These are phyloP conservation scores for Xylaria sp. DNA, from an alignment of 2,329 filamentous ascomycete genomes.

Conservation along the genomic window DNA sequence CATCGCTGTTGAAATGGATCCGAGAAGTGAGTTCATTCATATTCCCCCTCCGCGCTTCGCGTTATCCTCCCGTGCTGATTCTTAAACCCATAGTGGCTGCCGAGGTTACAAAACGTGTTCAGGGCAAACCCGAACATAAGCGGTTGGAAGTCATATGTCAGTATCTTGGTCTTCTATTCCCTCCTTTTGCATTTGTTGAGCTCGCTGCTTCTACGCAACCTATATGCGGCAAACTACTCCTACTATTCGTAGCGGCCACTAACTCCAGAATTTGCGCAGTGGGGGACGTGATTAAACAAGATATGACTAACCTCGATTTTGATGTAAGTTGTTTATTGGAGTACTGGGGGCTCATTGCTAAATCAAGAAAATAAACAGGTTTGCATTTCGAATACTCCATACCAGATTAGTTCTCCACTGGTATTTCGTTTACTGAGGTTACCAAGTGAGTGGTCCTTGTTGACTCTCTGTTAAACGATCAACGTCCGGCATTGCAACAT, in stretches of 20 bases:
- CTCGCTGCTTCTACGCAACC: not conserved
- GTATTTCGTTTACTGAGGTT: conserved; percentile 90
- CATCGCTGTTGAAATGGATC: conserved; percentile 89
- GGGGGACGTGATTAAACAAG: conserved; percentile 93
- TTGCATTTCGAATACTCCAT: conserved; percentile 78
- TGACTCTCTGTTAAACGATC: not conserved
- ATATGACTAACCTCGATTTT: conserved; percentile 58
- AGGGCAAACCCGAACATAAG: conserved; percentile 82
- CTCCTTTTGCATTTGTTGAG: not conserved
- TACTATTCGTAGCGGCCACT: not conserved
- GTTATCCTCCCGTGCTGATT: conserved; percentile 10
- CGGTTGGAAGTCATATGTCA: conserved; percentile 78
- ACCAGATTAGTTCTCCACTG: conserved; percentile 85
- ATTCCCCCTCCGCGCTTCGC: not conserved
- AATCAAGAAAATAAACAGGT: conserved; percentile 7
- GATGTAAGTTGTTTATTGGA: conserved; percentile 55
- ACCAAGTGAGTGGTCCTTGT: conserved; percentile 51
- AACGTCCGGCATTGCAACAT: conserved; percentile 49
- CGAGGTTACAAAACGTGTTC: conserved; percentile 83
- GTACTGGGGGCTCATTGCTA: not conserved
- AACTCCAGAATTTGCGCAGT: conserved; percentile 54
- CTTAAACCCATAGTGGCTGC: conserved; percentile 72
- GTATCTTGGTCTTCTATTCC: conserved; percentile 1
- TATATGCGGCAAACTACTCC: not conserved
- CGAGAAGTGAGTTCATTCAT: conserved; percentile 65